These are phyloP conservation scores for Astrephomene gubernaculifera DNA, from an alignment of 139 green algal species.

Conservation along the genomic window DNA sequence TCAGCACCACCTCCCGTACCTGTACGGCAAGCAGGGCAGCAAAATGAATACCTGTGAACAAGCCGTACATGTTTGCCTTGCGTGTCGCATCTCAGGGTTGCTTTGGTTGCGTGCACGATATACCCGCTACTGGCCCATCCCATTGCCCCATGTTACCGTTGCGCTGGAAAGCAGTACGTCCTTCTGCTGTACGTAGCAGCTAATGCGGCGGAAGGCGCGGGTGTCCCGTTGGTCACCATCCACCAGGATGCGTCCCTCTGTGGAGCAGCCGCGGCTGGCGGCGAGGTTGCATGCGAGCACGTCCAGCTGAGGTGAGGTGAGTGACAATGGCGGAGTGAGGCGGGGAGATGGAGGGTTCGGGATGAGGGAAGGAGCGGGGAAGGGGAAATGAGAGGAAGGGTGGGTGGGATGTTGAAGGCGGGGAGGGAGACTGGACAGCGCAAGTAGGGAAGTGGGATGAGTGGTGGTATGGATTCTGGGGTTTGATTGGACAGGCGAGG, in stretches of 20 bases:
- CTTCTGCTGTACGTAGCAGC: slow-evolving; percentile 76
- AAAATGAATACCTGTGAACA: too few relatives aligned
- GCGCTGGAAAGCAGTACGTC: slow-evolving; percentile 73
- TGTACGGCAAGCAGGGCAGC: too few relatives aligned
- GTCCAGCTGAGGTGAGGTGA: slow-evolving; percentile 66
- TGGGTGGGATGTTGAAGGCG: neutral
- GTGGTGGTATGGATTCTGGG: too few relatives aligned
- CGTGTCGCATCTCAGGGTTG: too few relatives aligned
- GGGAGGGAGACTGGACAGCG: too few relatives aligned
- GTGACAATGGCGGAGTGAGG: neutral
- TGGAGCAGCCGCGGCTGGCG: slow-evolving; percentile 10
- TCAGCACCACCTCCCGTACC: slow-evolving; percentile 70
- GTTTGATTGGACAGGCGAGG: too few relatives aligned
- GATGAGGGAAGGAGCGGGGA: neutral
- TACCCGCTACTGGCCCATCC: too few relatives aligned
- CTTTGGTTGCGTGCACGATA: too few relatives aligned
- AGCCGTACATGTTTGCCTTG: too few relatives aligned
- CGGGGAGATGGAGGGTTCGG: neutral
- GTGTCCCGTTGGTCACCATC: slow-evolving; percentile 51
- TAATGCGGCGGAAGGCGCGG: slow-evolving; percentile 37
- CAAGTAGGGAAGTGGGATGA: too few relatives aligned
- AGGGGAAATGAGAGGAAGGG: neutral
- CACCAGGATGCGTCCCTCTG: slow-evolving; percentile 64
- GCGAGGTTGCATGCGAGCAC: slow-evolving; percentile 67
- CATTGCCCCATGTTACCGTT: too few relatives aligned